Base-by-base conservation (phyloP, 106 monocot genomes). In the Vanilla planifolia region DNA sequence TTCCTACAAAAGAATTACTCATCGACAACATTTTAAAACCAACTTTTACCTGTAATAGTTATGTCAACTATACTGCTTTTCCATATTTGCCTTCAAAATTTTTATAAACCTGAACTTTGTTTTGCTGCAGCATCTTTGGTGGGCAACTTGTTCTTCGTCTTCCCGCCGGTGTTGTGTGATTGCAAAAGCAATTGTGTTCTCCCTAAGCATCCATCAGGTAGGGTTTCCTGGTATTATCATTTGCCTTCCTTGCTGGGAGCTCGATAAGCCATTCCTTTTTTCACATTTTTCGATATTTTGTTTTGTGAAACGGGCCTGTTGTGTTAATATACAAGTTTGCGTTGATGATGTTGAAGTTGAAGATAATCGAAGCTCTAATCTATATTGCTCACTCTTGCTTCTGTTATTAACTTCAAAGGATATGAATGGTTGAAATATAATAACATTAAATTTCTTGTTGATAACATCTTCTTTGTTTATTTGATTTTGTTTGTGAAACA, bases 141-240 rank as follows among this genome's bases (percentile, higher is more conserved):
- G 91, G 91, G 34, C 83, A 92, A 40, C 80, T 86, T 60, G 80
- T 86, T 59, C 79, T 92, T 5, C 79, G 91, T 36, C 82, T 92
- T 68, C 91, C 86, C 6, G 66, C 86, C 11, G 86, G 86, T 36
- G 82, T 83, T 3, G 91, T 86, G 45, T 80, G 51, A 77, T 43
- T 19, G 34, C 37, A n/a, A 8, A n/a, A 2, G 1, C 55, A 28
- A 3, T 2, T 8, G 13, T n/a, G n/a, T n/a, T n/a, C n/a, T n/a
- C n/a, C n/a, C n/a, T n/a, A n/a, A n/a, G n/a, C n/a, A n/a, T n/a
- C n/a, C n/a, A n/a, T n/a, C n/a, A n/a, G n/a, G n/a, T n/a, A n/a
- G n/a, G n/a, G n/a, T n/a, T n/a, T n/a, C n/a, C n/a, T n/a, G n/a
- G n/a, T n/a, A n/a, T n/a, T n/a, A n/a, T n/a, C n/a, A n/a, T n/a